Base-by-base conservation (phyloP, 495 filamentous ascomycete species). In the Penicillium silybi region DNA sequence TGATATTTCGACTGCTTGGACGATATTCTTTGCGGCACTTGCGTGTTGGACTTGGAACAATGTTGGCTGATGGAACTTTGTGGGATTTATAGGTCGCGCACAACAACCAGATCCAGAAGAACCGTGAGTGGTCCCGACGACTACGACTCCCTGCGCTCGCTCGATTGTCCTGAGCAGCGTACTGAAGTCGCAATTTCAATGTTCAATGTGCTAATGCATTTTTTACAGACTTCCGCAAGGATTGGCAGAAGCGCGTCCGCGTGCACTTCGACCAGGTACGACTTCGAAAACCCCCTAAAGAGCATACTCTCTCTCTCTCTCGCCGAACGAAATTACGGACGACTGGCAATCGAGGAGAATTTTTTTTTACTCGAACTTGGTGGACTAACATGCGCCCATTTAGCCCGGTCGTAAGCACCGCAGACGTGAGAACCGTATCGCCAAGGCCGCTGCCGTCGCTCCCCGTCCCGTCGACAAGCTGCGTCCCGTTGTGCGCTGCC, bases 191-290 rank as follows among this genome's bases (percentile, higher is more conserved):
- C 50, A 57, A 60, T 62, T 45, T 65, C 46, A 55, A 54, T 48
- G 52, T 57, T 54, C 39, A 50, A 40, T 64, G 23, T 25, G 41
- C 57, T 75, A 56, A 75, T 57, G 40, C 41, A 20, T 71, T 66
- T 48, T 59, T 53, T 35, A 57, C 65, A 92, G 89, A 98, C 77
- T 98, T 98, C 90, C 93, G 90, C 82, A 98, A 98, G 90, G 90
- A 98, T 81, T 98, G 93, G 93, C 91, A 96, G 77, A 88, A 89
- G 76, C 91, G 93, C 79, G 93, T 98, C 64, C 88, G 91, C 77
- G 83, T 84, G 72, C 95, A 97, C 82, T 98, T 98, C 81, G 89
- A 98, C 81, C 93, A 98, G 92, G 92, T 97, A 91, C 66, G 66
- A 50, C 56, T 39, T 61, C 65, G 57, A 68, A 59, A 16, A 40